A percentile compares a stretch with the other conserved stretches of the same genome.
These are phyloP conservation scores for Cyclostephanos tholiformis DNA, from an alignment of 108 stramenopile species.

Conservation along the genomic window DNA sequence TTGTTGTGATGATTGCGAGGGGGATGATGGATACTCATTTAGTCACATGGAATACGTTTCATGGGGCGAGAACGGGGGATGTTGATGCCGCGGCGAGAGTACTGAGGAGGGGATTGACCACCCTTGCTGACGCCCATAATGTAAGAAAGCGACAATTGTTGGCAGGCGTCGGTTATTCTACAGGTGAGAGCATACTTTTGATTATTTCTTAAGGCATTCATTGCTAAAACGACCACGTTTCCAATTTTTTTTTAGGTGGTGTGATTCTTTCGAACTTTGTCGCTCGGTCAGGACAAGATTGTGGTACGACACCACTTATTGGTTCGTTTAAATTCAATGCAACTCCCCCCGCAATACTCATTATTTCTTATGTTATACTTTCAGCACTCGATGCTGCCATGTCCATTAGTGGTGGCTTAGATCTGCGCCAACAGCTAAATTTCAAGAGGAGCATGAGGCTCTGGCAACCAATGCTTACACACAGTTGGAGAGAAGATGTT, in stretches of 20 bases:
- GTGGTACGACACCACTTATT: constrained; percentile 9
- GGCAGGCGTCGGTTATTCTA: constrained; percentile 81
- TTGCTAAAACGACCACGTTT: too few species aligned
- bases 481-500: constrained; percentile 61
- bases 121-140: constrained; percentile 9
- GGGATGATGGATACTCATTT: constrained; percentile 89
- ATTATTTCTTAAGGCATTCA: too few species aligned
- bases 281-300: constrained; percentile 67
- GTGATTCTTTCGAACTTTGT: constrained; percentile 89
- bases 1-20: constrained; percentile 80
- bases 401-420: constrained; percentile 77
- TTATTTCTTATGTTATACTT: not conserved
- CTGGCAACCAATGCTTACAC: constrained; percentile 92
- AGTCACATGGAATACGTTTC: constrained; percentile 76
- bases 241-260: constrained; percentile 23
- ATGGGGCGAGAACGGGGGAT: constrained; percentile 88
- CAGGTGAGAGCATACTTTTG: constrained; percentile 62
- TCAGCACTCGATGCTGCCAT: constrained; percentile 71
- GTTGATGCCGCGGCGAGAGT: constrained; percentile 70
- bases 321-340: not conserved
- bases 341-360: not conserved
- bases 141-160: constrained; percentile 49
- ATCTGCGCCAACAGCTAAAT: constrained; percentile 72
- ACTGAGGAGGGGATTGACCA: constrained; percentile 51
- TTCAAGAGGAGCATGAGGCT: constrained; percentile 71